phyloP scores from a whole-genome alignment of 257 asterid species.

The Ilex asprella region DNA sequence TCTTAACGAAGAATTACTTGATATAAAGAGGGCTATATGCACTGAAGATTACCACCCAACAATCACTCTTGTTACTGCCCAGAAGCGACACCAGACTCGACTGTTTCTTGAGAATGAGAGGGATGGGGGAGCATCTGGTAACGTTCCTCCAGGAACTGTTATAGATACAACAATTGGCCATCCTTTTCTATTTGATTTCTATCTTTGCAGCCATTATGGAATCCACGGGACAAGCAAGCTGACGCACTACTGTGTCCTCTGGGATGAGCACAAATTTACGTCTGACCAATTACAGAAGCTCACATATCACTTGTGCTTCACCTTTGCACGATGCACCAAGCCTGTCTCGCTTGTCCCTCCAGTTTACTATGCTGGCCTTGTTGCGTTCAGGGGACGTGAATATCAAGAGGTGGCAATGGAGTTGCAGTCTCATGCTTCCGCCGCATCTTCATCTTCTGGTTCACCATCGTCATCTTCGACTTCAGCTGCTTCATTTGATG shows the following conservation, averaged over 20 bases:
- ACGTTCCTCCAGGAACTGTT: slow-evolving; percentile 74
- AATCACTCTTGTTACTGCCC: slow-evolving; percentile 66
- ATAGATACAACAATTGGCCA: slow-evolving; percentile 58
- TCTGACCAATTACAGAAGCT: slow-evolving; percentile 55
- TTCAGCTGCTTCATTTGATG: slow-evolving; percentile 26
- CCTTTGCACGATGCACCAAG: slow-evolving; percentile 63
- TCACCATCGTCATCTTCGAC: slow-evolving; percentile 7
- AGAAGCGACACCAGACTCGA: slow-evolving; percentile 66
- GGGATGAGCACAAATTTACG: slow-evolving; percentile 48
- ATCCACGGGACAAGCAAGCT: slow-evolving; percentile 77
- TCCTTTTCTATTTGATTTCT: slow-evolving; percentile 59
- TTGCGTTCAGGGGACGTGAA: slow-evolving; percentile 65
- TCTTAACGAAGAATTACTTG: slow-evolving; percentile 42
- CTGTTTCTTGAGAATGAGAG: slow-evolving; percentile 29
- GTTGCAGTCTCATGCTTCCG: no score
- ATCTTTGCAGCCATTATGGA: slow-evolving; percentile 72
- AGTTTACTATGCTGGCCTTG: slow-evolving; percentile 67
- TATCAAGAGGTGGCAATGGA: slow-evolving; percentile 50
- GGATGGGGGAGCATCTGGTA: slow-evolving; percentile 23
- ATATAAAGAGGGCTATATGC: slow-evolving; percentile 24
- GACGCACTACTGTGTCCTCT: slow-evolving; percentile 51
- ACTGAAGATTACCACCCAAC: slow-evolving; percentile 28
- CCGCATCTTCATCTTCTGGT: not conserved
- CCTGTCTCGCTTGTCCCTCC: slow-evolving; percentile 77
- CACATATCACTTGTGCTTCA: slow-evolving; percentile 61